phyloP scores from a whole-genome alignment of 228 moss, liverwort and hornwort genomes.

The Sphagnum magellanicum region DNA sequence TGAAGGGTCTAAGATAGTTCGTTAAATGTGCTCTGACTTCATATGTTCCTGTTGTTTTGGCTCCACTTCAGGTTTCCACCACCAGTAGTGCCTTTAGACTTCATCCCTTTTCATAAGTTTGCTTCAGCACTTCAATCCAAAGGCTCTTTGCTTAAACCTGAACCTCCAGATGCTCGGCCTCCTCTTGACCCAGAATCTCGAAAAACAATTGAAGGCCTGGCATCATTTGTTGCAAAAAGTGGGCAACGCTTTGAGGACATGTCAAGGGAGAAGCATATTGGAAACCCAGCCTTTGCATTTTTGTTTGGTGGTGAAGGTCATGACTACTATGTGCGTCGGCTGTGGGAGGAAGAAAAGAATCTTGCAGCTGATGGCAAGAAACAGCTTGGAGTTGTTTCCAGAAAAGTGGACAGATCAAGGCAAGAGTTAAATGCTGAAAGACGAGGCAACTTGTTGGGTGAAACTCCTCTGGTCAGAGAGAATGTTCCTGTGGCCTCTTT shows the following conservation, averaged over 20 bases:
- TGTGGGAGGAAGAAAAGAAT: slow-evolving; percentile 86
- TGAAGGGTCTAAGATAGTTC: not conserved
- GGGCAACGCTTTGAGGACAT: slow-evolving; percentile 84
- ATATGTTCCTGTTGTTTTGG: not conserved
- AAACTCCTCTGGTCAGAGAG: slow-evolving; percentile 51
- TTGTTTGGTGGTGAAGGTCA: slow-evolving; percentile 69
- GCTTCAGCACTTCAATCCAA: slow-evolving; percentile 39
- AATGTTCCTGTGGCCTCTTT: slow-evolving; percentile 32
- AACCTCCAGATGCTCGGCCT: slow-evolving; percentile 55
- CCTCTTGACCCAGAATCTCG: slow-evolving; percentile 46
- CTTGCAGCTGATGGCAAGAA: slow-evolving; percentile 60
- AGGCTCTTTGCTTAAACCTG: slow-evolving; percentile 34
- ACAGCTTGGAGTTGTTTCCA: slow-evolving; percentile 34
- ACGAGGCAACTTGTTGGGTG: slow-evolving; percentile 72
- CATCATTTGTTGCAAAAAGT: slow-evolving; percentile 84
- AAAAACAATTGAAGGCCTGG: slow-evolving; percentile 77
- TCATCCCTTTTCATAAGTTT: slow-evolving; percentile 41
- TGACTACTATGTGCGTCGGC: slow-evolving; percentile 59
- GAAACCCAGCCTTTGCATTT: slow-evolving; percentile 76
- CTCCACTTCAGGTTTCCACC: slow-evolving; percentile 55
- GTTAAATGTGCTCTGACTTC: not conserved
- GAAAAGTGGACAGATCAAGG: slow-evolving; percentile 24
- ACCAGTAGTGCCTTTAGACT: slow-evolving; percentile 47
- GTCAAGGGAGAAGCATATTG: slow-evolving; percentile 70
- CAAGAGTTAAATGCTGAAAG: slow-evolving; percentile 45